Evolutionary conservation across 495 filamentous ascomycete species (phyloP), one percentile per base, ranked within the genome.

Genomic region (Sordaria brevicollis): DNA sequence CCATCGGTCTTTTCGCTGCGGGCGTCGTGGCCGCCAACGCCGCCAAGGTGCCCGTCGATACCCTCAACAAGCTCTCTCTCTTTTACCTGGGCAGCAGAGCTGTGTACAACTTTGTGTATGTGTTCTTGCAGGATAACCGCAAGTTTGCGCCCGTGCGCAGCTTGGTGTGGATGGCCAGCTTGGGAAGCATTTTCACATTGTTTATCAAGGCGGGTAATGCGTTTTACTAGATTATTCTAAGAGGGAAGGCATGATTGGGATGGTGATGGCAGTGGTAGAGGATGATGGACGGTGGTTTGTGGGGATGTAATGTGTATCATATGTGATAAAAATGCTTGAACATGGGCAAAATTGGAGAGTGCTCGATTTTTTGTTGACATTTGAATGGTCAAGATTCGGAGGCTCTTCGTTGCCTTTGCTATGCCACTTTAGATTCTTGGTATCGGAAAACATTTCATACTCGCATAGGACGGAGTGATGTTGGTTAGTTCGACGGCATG

Each of bases 21-120:
- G 82, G 76, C 39, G 81, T 87, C 25, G 82, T 83, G 9, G 86
- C 84, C 1, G 86, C 80, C 11, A 87, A 87, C 68, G 70, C 71
- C 2, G 80, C 83, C 1, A 73, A 77, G 9, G 65, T 86, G 0
- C 35, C 74, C 33, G 57, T 71, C 6, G 67, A 25, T 0, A 76
- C 69, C 54, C 67, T 86, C 38, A 87, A 87, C 73, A 33, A 49
- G 29, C 73, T 86, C 8, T 74, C 80, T 36, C 57, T 82, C 8
- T 74, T 72, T 9, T 86, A 87, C 69, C 34, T 86, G 17, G 73
- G 68, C 17, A 79, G 75, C 65, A 79, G 85, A 19, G 43, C 79
- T 31, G 72, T 79, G 25, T 87, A 84, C 76, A 83, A 81, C 70
- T 78, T 74, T 49, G 70, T 57, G 1, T 57, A 57, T 29, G 1